Evolutionary conservation across 225 moss, liverwort and hornwort genomes (phyloP).

Genomic region (Sphagnum contortum): DNA sequence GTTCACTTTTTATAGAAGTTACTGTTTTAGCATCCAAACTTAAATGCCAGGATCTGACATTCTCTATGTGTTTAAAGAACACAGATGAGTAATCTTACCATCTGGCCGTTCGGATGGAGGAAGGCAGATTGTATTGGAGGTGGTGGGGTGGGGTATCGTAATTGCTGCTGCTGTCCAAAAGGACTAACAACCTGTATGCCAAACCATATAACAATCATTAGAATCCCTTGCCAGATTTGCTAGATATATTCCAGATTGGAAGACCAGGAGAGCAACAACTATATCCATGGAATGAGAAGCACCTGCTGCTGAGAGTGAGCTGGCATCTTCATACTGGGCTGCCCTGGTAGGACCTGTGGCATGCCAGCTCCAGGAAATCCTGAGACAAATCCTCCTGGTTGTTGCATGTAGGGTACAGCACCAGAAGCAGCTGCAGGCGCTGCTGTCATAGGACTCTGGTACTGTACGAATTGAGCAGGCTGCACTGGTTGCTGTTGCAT

Average conservation of each 20-base stretch:
- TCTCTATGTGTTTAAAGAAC: too few relatives aligned
- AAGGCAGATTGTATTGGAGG: conserved; percentile 69
- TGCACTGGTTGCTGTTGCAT: conserved; percentile 49
- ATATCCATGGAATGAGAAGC: neutral
- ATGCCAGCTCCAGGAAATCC: conserved; percentile 57
- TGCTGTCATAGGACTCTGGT: conserved; percentile 38
- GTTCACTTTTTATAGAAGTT: too few relatives aligned
- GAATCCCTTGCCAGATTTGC: too few relatives aligned
- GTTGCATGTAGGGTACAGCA: conserved; percentile 37
- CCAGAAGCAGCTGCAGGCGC: conserved; percentile 34
- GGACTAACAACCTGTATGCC: conserved; percentile 30
- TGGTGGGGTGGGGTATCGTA: conserved; percentile 56
- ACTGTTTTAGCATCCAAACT: too few relatives aligned
- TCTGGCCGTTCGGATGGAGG: conserved; percentile 55
- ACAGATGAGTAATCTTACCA: conserved; percentile 27
- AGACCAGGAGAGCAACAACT: too few relatives aligned
- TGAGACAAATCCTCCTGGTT: conserved; percentile 49
- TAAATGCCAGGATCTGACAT: too few relatives aligned
- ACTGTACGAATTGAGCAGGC: conserved; percentile 44
- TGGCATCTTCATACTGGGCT: conserved; percentile 48
- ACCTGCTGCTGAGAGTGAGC: conserved; percentile 78
- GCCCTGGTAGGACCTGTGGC: conserved; percentile 57
- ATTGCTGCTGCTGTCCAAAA: conserved; percentile 64
- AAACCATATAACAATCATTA: too few relatives aligned
- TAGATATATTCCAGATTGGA: too few relatives aligned